Conservation (phyloP, 805 yeast species). For the Scheffersomyces coipomensis region DNA sequence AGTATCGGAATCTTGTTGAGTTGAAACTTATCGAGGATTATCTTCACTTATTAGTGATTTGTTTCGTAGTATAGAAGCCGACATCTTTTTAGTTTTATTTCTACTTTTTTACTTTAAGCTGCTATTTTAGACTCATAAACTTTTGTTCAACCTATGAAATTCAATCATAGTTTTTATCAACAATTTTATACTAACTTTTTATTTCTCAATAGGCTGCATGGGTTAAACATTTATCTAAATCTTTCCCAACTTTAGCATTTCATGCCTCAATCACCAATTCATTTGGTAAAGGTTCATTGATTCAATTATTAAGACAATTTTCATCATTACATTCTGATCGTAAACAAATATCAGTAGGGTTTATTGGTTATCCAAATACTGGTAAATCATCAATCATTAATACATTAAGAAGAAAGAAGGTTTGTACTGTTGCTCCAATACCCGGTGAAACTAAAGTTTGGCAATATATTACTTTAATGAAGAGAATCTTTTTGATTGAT, state of each 20-base stretch:
- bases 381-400: constrained; percentile 96
- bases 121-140: neutral
- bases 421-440: constrained; percentile 95
- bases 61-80: constrained; percentile 89
- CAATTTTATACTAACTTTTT: constrained; percentile 15
- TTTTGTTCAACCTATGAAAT: too few species aligned
- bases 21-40: constrained; percentile 54
- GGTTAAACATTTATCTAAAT: constrained; percentile 92
- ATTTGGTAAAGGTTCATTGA: constrained; percentile 95
- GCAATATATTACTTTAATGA: constrained; percentile 98
- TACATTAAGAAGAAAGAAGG: constrained; percentile 91
- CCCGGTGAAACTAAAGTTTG: constrained; percentile 99
- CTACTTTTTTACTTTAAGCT: constrained; percentile 4
- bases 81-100: constrained; percentile 40
- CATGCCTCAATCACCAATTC: constrained; percentile 98
- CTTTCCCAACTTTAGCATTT: constrained; percentile 92
- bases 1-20: constrained; percentile 70
- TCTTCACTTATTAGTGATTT: constrained; percentile 27
- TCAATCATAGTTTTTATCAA: neutral
- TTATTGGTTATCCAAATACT: constrained; percentile 97
- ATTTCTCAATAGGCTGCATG: constrained; percentile 86
- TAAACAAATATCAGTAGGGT: constrained; percentile 94
- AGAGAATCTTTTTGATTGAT: constrained; percentile 90
- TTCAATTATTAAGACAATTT: constrained; percentile 90
- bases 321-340: constrained; percentile 88